A percentile compares a stretch with the other conserved stretches of the same genome.
Evolutionary conservation across 2,329 filamentous ascomycete genomes (phyloP).

Genomic region (Talaromyces marneffei): DNA sequence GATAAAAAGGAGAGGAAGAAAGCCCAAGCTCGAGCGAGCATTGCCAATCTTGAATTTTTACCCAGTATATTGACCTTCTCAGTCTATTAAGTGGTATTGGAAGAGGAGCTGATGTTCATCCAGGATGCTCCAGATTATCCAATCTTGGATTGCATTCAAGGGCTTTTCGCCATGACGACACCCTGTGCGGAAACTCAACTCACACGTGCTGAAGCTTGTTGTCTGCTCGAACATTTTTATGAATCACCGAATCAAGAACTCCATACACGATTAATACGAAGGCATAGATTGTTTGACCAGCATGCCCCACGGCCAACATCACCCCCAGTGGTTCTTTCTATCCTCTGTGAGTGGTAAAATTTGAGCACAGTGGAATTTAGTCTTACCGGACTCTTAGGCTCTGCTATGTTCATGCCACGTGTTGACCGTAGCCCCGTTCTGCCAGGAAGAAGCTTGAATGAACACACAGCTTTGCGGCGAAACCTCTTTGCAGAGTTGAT

Average conservation of each 20-base stretch:
- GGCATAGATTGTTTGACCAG: not conserved
- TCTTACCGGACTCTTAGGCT: not conserved
- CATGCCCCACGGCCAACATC: not conserved
- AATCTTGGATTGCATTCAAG: not conserved
- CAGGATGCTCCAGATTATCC: not conserved
- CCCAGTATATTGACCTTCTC: not conserved
- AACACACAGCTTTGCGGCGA: not conserved
- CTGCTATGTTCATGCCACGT: slow-evolving; percentile 1
- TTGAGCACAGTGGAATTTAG: not conserved
- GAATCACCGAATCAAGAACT: slow-evolving; percentile 1
- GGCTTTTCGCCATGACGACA: not conserved
- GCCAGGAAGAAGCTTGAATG: not conserved
- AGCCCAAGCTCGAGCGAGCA: not conserved
- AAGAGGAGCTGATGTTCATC: not conserved
- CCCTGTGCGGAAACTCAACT: not conserved
- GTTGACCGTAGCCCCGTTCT: not conserved
- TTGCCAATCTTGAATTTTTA: not conserved
- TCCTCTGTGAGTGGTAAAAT: not conserved
- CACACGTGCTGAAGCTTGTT: not conserved
- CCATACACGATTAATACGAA: not conserved
- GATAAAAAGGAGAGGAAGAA: not conserved
- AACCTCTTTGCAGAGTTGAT: not conserved
- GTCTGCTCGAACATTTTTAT: slow-evolving; percentile 1
- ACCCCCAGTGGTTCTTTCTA: not conserved
- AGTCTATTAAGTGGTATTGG: not conserved